Conservation (phyloP, 2,329 filamentous ascomycete species). For the Colletotrichum simmondsii region DNA sequence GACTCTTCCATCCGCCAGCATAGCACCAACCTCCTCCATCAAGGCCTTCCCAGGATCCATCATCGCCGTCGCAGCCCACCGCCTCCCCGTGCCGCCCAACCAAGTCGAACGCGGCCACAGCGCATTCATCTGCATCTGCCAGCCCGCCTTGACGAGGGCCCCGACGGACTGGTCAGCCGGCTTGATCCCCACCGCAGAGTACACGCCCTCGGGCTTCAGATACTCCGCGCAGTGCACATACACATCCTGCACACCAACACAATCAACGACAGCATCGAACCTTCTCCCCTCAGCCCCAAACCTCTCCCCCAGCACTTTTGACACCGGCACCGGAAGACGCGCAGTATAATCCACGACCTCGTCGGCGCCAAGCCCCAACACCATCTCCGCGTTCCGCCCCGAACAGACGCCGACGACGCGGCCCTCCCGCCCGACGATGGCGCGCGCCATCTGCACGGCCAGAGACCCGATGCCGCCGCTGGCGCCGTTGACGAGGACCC, state of each 20-base stretch:
- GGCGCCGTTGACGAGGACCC: constrained; percentile 61
- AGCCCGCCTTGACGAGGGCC: constrained; percentile 43
- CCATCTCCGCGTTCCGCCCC: constrained; percentile 55
- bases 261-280: constrained; percentile 61
- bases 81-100: constrained; percentile 51
- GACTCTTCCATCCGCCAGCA: constrained; percentile 47
- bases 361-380: constrained; percentile 58
- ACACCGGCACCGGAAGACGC: not conserved
- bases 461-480: constrained; percentile 62
- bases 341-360: constrained; percentile 46
- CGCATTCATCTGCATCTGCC: constrained; percentile 50
- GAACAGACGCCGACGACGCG: constrained; percentile 61
- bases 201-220: constrained; percentile 49
- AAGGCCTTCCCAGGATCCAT: constrained; percentile 46
- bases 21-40: constrained; percentile 44
- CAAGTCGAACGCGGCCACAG: constrained; percentile 47
- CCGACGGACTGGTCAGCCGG: constrained; percentile 45
- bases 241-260: constrained; percentile 58
- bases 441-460: constrained; percentile 55
- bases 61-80: constrained; percentile 46
- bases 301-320: not conserved
- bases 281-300: constrained; percentile 30
- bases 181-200: constrained; percentile 53
- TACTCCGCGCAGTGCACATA: constrained; percentile 52
- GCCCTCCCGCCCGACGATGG: constrained; percentile 51